Percentiles rank a stretch among this genome's conserved stretches.
phyloP scores from a whole-genome alignment of 2,329 filamentous ascomycete species.

The Aureobasidium subglaciale region DNA sequence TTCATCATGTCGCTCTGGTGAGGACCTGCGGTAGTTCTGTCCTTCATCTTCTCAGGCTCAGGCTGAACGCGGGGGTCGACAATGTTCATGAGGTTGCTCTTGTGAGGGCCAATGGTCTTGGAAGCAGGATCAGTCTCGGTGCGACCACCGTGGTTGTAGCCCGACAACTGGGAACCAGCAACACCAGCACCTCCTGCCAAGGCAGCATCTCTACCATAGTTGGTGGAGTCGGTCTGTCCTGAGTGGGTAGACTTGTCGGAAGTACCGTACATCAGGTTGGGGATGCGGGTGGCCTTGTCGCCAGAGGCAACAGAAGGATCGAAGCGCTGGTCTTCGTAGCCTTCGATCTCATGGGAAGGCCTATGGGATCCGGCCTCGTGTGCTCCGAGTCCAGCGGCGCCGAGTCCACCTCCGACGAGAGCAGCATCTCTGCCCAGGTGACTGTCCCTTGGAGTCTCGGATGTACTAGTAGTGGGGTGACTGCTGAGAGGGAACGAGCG shows the following conservation, averaged over 20 bases:
- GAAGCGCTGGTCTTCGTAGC: constrained; percentile 12
- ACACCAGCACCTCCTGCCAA: constrained; percentile 27
- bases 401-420: constrained; percentile 22
- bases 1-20: constrained; percentile 20
- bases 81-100: constrained; percentile 12
- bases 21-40: constrained; percentile 20
- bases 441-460: constrained; percentile 15
- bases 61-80: constrained; percentile 12
- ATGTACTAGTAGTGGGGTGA: neutral
- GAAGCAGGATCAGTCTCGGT: constrained; percentile 15
- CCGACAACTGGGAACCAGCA: constrained; percentile 19
- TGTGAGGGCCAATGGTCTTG: constrained; percentile 15
- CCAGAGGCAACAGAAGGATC: constrained; percentile 6
- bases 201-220: constrained; percentile 25
- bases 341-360: neutral
- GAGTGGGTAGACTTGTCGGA: neutral
- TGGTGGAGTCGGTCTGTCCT: neutral
- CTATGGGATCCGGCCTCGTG: neutral
- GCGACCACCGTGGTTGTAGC: neutral
- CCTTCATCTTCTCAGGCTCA: constrained; percentile 15
- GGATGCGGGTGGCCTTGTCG: neutral
- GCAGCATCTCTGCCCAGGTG: constrained; percentile 27
- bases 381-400: constrained; percentile 18
- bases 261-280: neutral
- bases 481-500: constrained; percentile 9